Percentiles rank a stretch among this genome's conserved stretches.
These are phyloP conservation scores for Syncephalis fuscata DNA, from an alignment of 371 early-diverging fungal species.

Conservation along the genomic window DNA sequence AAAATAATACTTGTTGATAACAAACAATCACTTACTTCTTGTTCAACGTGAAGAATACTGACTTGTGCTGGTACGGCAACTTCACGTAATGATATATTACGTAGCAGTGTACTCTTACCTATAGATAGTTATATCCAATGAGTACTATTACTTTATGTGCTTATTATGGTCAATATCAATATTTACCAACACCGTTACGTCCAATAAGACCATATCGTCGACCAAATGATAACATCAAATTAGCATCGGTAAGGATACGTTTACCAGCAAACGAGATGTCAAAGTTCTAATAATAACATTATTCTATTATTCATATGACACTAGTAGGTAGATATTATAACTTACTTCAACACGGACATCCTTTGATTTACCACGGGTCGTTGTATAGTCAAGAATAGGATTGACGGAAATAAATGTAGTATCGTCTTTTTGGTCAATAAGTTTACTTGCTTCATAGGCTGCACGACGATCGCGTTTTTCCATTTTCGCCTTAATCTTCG, in stretches of 20 bases:
- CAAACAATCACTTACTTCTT: constrained; percentile 46
- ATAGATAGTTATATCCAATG: constrained; percentile 2
- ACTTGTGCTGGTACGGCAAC: constrained; percentile 73
- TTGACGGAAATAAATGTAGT: constrained; percentile 52
- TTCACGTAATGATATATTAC: constrained; percentile 83
- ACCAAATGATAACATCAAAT: constrained; percentile 69
- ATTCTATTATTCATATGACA: too few relatives aligned
- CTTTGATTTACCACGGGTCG: constrained; percentile 71
- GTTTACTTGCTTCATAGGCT: constrained; percentile 64
- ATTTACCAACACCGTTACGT: constrained; percentile 94
- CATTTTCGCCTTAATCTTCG: constrained; percentile 76
- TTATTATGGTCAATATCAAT: neutral
- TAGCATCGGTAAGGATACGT: constrained; percentile 79
- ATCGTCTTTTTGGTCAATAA: constrained; percentile 49
- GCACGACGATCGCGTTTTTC: constrained; percentile 54
- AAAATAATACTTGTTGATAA: neutral
- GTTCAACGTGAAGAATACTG: constrained; percentile 92
- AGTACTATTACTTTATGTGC: too few relatives aligned
- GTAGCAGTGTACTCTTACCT: constrained; percentile 95
- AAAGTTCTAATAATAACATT: constrained; percentile 54
- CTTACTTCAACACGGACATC: constrained; percentile 58
- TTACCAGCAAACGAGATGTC: constrained; percentile 91
- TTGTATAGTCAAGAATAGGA: constrained; percentile 70
- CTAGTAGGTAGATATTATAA: too few relatives aligned
- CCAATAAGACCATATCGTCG: constrained; percentile 96